Conservation (phyloP, 768 basidiomycete genomes). For the Rhizopogon roseolus region DNA sequence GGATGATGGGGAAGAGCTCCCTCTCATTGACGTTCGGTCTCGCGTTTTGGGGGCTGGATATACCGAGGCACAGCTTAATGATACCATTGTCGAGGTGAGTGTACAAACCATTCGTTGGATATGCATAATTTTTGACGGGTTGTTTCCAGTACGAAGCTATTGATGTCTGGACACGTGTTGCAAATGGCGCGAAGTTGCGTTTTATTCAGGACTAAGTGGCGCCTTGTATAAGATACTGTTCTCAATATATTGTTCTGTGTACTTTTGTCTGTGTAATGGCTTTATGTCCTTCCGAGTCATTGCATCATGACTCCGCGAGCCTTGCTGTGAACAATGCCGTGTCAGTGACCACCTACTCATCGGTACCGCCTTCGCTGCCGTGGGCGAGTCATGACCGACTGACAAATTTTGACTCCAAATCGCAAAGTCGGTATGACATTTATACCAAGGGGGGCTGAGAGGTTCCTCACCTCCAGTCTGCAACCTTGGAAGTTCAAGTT, state of each 20-base stretch:
- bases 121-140: slow-evolving; percentile 10
- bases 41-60: slow-evolving; percentile 84
- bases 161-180: slow-evolving; percentile 76
- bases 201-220: slow-evolving; percentile 40
- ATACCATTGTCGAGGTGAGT: slow-evolving; percentile 75
- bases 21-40: slow-evolving; percentile 83
- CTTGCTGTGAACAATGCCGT: no score
- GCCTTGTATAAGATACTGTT: neutral
- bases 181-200: slow-evolving; percentile 76
- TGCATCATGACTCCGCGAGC: no score
- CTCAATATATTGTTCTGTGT: neutral
- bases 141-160: slow-evolving; percentile 76
- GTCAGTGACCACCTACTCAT: no score
- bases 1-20: slow-evolving; percentile 64
- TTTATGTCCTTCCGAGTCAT: no score
- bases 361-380: no score
- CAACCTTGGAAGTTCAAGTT: no score
- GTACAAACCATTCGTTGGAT: neutral
- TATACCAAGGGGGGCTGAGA: no score
- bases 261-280: neutral
- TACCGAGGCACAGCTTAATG: slow-evolving; percentile 87
- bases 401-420: no score
- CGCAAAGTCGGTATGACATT: no score
- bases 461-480: no score
- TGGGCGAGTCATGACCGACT: no score